Evolutionary conservation across 2,329 filamentous ascomycete species (phyloP).

Genomic region (Ophiocordyceps polyrhachis-furcata): DNA sequence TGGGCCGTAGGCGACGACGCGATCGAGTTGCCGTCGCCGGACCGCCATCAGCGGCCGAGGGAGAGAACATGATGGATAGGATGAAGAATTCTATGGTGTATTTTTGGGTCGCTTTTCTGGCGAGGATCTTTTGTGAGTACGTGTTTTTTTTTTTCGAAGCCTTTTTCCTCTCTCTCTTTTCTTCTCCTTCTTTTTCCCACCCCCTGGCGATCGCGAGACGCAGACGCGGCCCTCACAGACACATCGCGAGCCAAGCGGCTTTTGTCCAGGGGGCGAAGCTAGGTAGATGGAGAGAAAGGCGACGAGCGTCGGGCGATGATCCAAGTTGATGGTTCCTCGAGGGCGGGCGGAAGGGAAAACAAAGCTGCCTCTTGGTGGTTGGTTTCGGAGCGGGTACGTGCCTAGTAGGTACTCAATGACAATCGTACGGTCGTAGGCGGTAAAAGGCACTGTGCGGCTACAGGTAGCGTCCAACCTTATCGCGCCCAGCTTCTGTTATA

Average conservation of each 20-base stretch:
- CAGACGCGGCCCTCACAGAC: slow-evolving; percentile 6
- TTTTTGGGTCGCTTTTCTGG: too few relatives aligned
- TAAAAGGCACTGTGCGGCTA: too few relatives aligned
- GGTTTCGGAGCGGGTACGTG: too few relatives aligned
- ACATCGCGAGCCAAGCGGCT: slow-evolving; percentile 9
- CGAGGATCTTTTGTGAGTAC: not conserved
- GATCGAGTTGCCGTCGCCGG: slow-evolving; percentile 38
- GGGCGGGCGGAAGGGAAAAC: not conserved
- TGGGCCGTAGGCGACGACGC: slow-evolving; percentile 41
- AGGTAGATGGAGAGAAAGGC: not conserved
- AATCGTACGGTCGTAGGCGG: too few relatives aligned
- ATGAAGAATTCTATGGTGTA: not conserved
- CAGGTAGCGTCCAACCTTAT: too few relatives aligned
- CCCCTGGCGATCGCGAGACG: slow-evolving; percentile 2
- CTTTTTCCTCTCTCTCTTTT: not conserved
- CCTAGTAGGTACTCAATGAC: too few relatives aligned
- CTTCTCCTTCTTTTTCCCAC: too few relatives aligned
- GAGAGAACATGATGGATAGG: slow-evolving; percentile 35
- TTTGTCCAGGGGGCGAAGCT: slow-evolving; percentile 1
- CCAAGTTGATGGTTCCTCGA: not conserved
- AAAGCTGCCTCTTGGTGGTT: too few relatives aligned
- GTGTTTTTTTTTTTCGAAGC: not conserved
- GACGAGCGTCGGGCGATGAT: slow-evolving; percentile 2
- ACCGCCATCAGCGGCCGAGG: slow-evolving; percentile 30
- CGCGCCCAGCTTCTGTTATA: too few relatives aligned